phyloP scores from a whole-genome alignment of 2,329 filamentous ascomycete genomes.

The Cercospora berteroae region DNA sequence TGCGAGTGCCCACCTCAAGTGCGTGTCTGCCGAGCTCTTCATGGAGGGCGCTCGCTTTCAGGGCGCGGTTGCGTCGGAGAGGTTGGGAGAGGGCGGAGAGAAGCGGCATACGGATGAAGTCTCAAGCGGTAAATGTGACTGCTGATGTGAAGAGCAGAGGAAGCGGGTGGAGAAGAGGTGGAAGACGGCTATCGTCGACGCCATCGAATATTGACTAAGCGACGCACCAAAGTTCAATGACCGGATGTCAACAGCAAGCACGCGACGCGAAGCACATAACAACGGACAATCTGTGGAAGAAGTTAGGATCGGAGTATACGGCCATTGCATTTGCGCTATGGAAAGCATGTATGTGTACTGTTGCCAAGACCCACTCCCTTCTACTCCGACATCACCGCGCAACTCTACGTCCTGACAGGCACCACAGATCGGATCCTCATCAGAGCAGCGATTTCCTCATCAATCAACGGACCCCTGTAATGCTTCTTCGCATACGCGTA shows the following conservation, averaged over 20 bases:
- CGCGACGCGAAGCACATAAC: background rate
- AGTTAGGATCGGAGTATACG: too few relatives aligned
- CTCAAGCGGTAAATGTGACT: too few relatives aligned
- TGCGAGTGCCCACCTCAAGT: too few relatives aligned
- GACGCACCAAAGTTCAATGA: background rate
- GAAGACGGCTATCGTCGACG: background rate
- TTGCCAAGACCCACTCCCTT: background rate
- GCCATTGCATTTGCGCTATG: background rate
- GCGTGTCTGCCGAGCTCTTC: background rate
- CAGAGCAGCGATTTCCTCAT: slow-evolving; percentile 35
- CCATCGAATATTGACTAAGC: background rate
- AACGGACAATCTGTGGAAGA: too few relatives aligned
- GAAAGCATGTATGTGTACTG: background rate
- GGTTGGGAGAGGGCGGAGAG: too few relatives aligned
- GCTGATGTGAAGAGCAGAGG: background rate
- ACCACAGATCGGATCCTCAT: slow-evolving; percentile 25
- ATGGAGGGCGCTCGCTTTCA: background rate
- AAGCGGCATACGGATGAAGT: too few relatives aligned
- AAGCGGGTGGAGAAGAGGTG: background rate
- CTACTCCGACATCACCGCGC: background rate
- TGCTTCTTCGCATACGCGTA: slow-evolving; percentile 38
- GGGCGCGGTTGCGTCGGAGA: too few relatives aligned
- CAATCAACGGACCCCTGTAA: slow-evolving; percentile 42
- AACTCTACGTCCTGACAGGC: background rate
- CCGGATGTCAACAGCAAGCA: background rate